Evolutionary conservation across 495 filamentous ascomycete genomes (phyloP), one percentile per base, ranked within the genome.

Genomic region (Tetracladium marchalianum): DNA sequence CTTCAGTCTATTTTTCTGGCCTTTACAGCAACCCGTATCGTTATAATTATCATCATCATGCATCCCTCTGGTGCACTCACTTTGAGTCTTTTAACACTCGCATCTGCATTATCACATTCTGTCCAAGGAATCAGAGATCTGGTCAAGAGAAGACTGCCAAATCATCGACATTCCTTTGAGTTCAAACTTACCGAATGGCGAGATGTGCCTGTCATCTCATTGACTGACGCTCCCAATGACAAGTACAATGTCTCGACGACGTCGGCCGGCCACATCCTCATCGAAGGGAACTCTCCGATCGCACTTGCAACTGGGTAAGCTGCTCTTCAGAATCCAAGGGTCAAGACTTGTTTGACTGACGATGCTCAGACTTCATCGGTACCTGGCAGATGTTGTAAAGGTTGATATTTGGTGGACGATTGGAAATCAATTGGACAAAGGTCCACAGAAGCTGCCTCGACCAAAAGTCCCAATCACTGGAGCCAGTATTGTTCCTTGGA

Each of bases 401-500:
- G 67, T 72, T 17, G 73, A 75, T 38, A 70, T 75, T 24, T 73
- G 67, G 52, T 77, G 73, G 73, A 74, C 59, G 43, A 65, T 61
- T 39, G 60, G 58, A 5, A 68, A 57, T 43, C 61, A 55, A 22
- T 41, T 70, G 17, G 49, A 67, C 18, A 34, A 53, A 22, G 63
- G 55, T 16, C 58, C 62, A 0, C 19, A 43, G 24, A 40, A 53
- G 5, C 57, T 68, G 7, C 66, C 66, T 16, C 41, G 35, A 15
- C 50, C 66, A 1, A 52, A 54, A 22, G 31, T 42, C 5, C 59
- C 62, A 1, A 19, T 63, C n/a, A 44, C 8, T n/a, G 60, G 60
- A 24, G 45, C 55, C 10, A 63, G 60, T 39, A 61, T 71, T 17
- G 73, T 76, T 9, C 73, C 69, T n/a, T 74, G 70, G 63, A 50